Conservation (phyloP, 192 early-diverging fungal species). For the Coemansia sp. region DNA sequence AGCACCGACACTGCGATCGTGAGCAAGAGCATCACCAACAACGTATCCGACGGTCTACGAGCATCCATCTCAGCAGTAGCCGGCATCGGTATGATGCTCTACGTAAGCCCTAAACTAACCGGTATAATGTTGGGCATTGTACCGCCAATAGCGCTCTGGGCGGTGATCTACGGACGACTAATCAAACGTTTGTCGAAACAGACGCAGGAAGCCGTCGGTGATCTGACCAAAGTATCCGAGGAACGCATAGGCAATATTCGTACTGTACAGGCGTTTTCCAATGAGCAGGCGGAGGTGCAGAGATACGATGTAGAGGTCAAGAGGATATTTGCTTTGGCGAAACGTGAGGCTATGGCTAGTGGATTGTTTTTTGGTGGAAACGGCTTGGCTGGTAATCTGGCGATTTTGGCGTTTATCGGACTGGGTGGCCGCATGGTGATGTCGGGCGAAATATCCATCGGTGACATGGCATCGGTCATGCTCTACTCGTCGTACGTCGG, state of each 20-base stretch:
- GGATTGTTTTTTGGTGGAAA: constrained; percentile 65
- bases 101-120: constrained; percentile 65
- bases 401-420: constrained; percentile 63
- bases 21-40: constrained; percentile 72
- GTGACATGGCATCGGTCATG: constrained; percentile 69
- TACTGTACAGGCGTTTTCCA: constrained; percentile 57
- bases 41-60: constrained; percentile 72
- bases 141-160: constrained; percentile 70
- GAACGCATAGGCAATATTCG: constrained; percentile 60
- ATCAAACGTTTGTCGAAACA: constrained; percentile 61
- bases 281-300: constrained; percentile 38
- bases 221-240: constrained; percentile 67
- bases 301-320: constrained; percentile 43
- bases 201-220: constrained; percentile 66
- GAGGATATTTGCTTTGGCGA: constrained; percentile 46
- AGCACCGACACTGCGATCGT: constrained; percentile 75
- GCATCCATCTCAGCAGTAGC: constrained; percentile 59
- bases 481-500: constrained; percentile 70
- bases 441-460: constrained; percentile 59
- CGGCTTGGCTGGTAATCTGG: constrained; percentile 63
- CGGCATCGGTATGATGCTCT: constrained; percentile 69
- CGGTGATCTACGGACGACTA: constrained; percentile 66
- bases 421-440: constrained; percentile 67
- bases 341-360: constrained; percentile 57
- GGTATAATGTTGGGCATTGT: constrained; percentile 72